Evolutionary conservation across 768 basidiomycete species (phyloP).

Genomic region (Mycena chlorophos): DNA sequence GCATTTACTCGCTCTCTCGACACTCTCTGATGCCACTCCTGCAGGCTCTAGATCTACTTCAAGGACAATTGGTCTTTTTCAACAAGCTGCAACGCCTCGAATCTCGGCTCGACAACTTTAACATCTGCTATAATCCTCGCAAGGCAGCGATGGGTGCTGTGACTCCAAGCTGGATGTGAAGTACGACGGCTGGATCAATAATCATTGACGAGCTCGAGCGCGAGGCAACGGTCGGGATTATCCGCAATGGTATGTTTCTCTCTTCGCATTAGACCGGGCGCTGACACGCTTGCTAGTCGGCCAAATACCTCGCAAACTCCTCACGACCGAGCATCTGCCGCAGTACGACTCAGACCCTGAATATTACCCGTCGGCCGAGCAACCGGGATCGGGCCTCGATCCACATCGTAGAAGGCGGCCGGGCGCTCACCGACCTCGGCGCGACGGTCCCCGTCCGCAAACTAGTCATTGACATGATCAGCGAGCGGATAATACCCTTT

Average conservation of each 20-base stretch:
- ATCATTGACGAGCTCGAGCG: too few species aligned
- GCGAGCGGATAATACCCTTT: conserved; percentile 62
- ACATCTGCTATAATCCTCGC: conserved; percentile 38
- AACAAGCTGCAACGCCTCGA: conserved; percentile 65
- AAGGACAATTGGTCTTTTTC: conserved; percentile 86
- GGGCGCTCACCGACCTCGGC: neutral
- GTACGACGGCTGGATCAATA: too few species aligned
- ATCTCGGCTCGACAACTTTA: conserved; percentile 49
- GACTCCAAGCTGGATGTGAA: conserved; percentile 53
- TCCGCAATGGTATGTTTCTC: too few species aligned
- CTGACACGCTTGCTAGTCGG: too few species aligned
- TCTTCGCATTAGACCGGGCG: too few species aligned
- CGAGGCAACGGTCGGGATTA: too few species aligned
- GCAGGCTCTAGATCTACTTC: conserved; percentile 88
- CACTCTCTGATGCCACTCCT: neutral
- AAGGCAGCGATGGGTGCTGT: conserved; percentile 38
- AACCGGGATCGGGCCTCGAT: too few species aligned
- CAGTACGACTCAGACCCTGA: too few species aligned
- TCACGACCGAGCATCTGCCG: too few species aligned
- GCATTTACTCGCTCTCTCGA: neutral
- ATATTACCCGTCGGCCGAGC: too few species aligned
- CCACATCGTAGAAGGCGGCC: too few species aligned
- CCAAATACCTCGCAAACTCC: too few species aligned
- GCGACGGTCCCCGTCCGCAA: conserved; percentile 41
- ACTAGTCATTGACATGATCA: conserved; percentile 58